Evolutionary conservation across 768 basidiomycete species (phyloP), one percentile per base, ranked within the genome.

Genomic region (Leucosporidium creatinivorum): DNA sequence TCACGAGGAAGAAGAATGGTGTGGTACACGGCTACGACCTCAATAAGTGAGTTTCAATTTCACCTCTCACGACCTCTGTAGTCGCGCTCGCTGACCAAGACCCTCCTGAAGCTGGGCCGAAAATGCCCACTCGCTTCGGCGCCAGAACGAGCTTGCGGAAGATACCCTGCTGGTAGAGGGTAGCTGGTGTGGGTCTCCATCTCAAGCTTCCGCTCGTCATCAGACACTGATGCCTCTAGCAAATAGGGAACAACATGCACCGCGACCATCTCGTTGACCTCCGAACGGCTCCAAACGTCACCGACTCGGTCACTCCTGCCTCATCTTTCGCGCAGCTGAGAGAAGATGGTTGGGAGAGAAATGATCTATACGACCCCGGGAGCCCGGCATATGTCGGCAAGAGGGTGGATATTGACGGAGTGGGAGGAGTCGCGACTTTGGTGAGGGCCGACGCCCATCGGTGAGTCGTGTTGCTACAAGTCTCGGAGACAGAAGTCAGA

Each of bases 391-490:
- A 62, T 44, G 56, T 67, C 6, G 66, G 66, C 15, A 47, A 44
- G 48, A 30, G 50, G 36, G 55, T 67, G 26, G 30, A n/a, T 12
- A 48, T 67, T 31, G 58, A 68, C 31, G 67, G 55, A 25, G 67
- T 68, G 21, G 67, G 67, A 12, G 67, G 67, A n/a, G 62, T 63
- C 26, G 58, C 63, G 39, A 63, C 63, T 33, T 57, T 68, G 1
- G 67, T 68, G n/a, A 31, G 59, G 25, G 67, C 67, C 4, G 44
- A 63, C 15, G 52, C 65, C 0, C 67, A 68, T 31, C 23, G 52
- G 52, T 54, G 52, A 26, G 52, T 28, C 15, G 25, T 26, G 26
- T 28, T 54, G 25, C 52, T 2, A 1, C 52, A 5, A 44, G 8
- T 10, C 15, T 44, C 10, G 39, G 15, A 44, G 15, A 13, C 39